Evolutionary conservation across 176 grass and related monocot species (phyloP).

Genomic region (Oryza coarctata): DNA sequence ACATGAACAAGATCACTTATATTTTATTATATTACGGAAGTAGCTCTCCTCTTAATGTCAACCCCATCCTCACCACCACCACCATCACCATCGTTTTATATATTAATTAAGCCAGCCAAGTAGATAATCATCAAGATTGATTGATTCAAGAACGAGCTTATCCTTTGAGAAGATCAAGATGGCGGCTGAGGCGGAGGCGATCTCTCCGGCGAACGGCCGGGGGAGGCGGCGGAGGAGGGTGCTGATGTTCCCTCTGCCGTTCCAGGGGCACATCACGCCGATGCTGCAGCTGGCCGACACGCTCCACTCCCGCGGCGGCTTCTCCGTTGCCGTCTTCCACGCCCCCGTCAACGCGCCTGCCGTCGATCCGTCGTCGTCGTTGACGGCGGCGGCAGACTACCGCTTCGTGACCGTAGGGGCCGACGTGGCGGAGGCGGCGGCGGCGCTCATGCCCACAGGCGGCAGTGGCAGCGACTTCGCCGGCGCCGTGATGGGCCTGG

Average conservation of each 20-base stretch:
- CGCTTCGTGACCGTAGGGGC: conserved; percentile 15
- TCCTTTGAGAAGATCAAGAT: too few species aligned
- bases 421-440: background rate
- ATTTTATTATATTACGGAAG: too few species aligned
- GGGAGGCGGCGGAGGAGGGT: background rate
- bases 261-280: conserved; percentile 52
- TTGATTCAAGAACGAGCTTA: too few species aligned
- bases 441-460: background rate
- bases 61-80: too few species aligned
- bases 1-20: too few species aligned
- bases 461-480: background rate
- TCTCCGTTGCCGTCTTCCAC: conserved; percentile 50
- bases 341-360: conserved; percentile 16
- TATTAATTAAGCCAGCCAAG: too few species aligned
- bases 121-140: too few species aligned
- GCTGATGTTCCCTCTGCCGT: conserved; percentile 51
- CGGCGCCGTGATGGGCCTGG: background rate
- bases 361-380: background rate
- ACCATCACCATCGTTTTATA: too few species aligned
- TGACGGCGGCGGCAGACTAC: background rate
- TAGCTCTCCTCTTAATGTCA: too few species aligned
- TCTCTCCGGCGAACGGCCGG: background rate
- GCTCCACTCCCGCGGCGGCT: conserved; percentile 23
- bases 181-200: too few species aligned
- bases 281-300: conserved; percentile 48